phyloP scores from a whole-genome alignment of 495 filamentous ascomycete species.

The Poronia punctata region DNA sequence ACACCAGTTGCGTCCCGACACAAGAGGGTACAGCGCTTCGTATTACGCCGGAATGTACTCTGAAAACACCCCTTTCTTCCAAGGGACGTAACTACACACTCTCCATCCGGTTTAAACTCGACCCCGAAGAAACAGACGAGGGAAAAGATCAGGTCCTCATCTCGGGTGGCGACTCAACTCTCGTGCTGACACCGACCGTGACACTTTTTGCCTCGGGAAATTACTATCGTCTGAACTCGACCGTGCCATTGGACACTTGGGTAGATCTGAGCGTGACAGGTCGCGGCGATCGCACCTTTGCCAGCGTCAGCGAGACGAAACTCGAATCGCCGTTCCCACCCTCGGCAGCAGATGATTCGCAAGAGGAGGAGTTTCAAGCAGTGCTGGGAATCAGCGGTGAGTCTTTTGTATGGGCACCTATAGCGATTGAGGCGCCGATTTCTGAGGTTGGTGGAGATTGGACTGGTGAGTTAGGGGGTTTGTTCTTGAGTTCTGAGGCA shows the following conservation, averaged over 20 bases:
- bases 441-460: conserved; percentile 32
- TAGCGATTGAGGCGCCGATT: conserved; percentile 45
- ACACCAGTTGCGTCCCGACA: conserved; percentile 25
- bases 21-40: conserved; percentile 17
- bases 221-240: conserved; percentile 38
- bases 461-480: conserved; percentile 19
- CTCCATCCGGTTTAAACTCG: conserved; percentile 33
- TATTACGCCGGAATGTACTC: conserved; percentile 24
- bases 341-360: background rate
- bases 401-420: conserved; percentile 35
- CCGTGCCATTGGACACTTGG: conserved; percentile 34
- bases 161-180: conserved; percentile 38
- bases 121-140: conserved; percentile 17
- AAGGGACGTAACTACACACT: conserved; percentile 47
- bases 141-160: conserved; percentile 29
- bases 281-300: conserved; percentile 34
- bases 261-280: conserved; percentile 35
- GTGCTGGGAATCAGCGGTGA: conserved; percentile 38
- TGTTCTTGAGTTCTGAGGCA: conserved; percentile 21
- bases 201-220: conserved; percentile 42
- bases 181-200: conserved; percentile 34
- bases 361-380: conserved; percentile 34
- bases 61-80: conserved; percentile 37
- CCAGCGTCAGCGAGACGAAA: conserved; percentile 20
- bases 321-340: conserved; percentile 9